These are phyloP conservation scores for Backusella westeae DNA, from an alignment of 192 early-diverging fungal species.

Conservation along the genomic window DNA sequence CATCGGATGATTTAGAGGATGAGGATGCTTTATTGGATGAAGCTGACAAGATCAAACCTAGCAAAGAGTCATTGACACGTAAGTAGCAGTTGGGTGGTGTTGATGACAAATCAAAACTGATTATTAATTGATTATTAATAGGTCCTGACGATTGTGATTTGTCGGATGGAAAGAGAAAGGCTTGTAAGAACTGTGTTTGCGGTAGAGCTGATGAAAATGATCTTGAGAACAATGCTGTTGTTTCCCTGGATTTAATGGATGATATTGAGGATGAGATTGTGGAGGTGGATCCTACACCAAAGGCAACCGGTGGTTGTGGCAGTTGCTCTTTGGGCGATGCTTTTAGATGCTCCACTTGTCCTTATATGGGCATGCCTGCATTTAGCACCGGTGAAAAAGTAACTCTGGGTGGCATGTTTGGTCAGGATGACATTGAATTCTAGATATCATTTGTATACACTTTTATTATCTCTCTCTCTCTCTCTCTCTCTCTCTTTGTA, in stretches of 20 bases:
- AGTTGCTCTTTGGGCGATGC: slow-evolving; percentile 95
- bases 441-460: slow-evolving; percentile 4
- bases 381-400: slow-evolving; percentile 96
- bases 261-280: slow-evolving; percentile 35
- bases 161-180: slow-evolving; percentile 74
- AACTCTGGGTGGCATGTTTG: slow-evolving; percentile 67
- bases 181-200: slow-evolving; percentile 98
- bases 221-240: slow-evolving; percentile 54
- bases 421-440: slow-evolving; percentile 36
- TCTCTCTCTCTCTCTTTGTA: background rate
- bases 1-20: slow-evolving; percentile 82
- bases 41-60: slow-evolving; percentile 72
- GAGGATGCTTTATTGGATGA: slow-evolving; percentile 88
- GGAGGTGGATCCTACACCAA: slow-evolving; percentile 45
- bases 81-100: slow-evolving; percentile 9
- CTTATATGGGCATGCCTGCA: slow-evolving; percentile 95
- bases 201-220: slow-evolving; percentile 83
- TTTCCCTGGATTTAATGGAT: slow-evolving; percentile 34
- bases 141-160: slow-evolving; percentile 72
- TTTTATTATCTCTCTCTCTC: background rate
- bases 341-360: slow-evolving; percentile 94
- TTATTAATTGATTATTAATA: background rate
- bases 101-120: background rate
- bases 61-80: slow-evolving; percentile 57
- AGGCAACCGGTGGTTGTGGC: slow-evolving; percentile 52